A percentile compares a stretch with the other conserved stretches of the same genome.
phyloP scores from a whole-genome alignment of 352 stramenopile genomes.

The Phytophthora aleatoria region DNA sequence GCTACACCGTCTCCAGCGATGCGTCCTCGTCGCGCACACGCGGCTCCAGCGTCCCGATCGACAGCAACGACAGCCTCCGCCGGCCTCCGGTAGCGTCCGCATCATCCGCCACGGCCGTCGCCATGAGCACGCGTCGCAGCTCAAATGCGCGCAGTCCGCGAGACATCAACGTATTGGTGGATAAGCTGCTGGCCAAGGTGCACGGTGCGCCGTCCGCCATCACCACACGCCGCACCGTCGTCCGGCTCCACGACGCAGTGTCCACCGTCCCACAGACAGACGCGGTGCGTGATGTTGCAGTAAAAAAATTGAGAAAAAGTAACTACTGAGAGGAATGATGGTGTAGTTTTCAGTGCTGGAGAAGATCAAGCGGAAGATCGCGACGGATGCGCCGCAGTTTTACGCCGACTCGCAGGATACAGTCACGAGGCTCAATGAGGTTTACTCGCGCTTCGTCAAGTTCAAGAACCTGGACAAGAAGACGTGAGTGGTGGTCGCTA shows the following conservation, averaged over 20 bases:
- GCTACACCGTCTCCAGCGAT: constrained; percentile 3
- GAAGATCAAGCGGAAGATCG: constrained; percentile 81
- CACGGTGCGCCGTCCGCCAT: constrained; percentile 61
- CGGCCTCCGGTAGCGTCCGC: constrained; percentile 15
- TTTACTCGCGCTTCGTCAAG: constrained; percentile 81
- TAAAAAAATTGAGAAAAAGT: not conserved
- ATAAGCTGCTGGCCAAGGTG: constrained; percentile 57
- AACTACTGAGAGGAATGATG: not conserved
- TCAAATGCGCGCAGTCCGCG: constrained; percentile 33
- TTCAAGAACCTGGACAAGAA: constrained; percentile 79
- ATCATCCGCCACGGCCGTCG: constrained; percentile 34
- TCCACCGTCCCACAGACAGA: constrained; percentile 31
- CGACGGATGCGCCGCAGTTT: constrained; percentile 44
- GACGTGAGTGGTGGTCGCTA: constrained; percentile 42
- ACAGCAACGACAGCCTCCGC: constrained; percentile 10
- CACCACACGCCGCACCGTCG: constrained; percentile 58
- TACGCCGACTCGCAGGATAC: constrained; percentile 50
- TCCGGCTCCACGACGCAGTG: constrained; percentile 58
- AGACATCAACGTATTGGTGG: constrained; percentile 59
- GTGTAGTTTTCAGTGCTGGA: constrained; percentile 69
- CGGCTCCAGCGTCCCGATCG: constrained; percentile 11
- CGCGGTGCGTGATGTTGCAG: constrained; percentile 33
- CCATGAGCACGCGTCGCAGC: constrained; percentile 38
- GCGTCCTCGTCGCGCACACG: constrained; percentile 15
- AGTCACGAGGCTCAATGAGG: constrained; percentile 64